Base-by-base conservation (phyloP, 257 asterid species). In the Solanum sejunctum region DNA sequence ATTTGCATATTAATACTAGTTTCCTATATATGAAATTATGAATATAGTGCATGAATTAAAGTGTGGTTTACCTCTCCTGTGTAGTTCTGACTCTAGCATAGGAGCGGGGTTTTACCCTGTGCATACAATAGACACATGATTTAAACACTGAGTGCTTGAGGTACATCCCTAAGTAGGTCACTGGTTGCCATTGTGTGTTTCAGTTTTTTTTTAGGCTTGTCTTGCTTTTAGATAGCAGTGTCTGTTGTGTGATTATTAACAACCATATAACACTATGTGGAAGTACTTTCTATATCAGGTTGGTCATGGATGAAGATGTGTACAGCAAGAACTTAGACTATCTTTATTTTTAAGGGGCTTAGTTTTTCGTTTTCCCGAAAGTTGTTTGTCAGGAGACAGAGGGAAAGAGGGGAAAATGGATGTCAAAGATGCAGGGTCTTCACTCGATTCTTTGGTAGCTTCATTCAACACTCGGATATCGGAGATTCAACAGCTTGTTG, bases 391-490 rank as follows among this genome's bases (percentile, higher is more conserved):
- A 39, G 81, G 84, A 54, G 11, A 75, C 28, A 47, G 47, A 32
- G 82, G 36, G 73, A 32, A 39, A 64, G 81, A 61, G 84, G 58
- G 67, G 69, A 12, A 82, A 41, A 94, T 91, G 99, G 98, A 92
- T 49, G 90, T 89, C 86, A 92, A 91, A 80, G 96, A 91, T 86
- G 97, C 96, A 1, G 98, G 97, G 57, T 63, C 95, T 36, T 93
- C 99, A 71, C 93, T 96, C 8, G 98, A 95, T 83, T 85, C 92
- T 41, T 84, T 95, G 85, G 87, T 96, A 78, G 89, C 97, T 13
- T 93, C 97, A 12, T 96, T 96, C 94, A 96, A 96, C 87, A 81
- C 95, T 77, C 96, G 98, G 36, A 87, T 93, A 18, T 86, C 97
- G 13, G 95, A 93, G 90, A 94, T 95, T 69, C 98, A 96, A 85